Conservation (phyloP, 345 rosid species). For the Ceriops zippeliana region DNA sequence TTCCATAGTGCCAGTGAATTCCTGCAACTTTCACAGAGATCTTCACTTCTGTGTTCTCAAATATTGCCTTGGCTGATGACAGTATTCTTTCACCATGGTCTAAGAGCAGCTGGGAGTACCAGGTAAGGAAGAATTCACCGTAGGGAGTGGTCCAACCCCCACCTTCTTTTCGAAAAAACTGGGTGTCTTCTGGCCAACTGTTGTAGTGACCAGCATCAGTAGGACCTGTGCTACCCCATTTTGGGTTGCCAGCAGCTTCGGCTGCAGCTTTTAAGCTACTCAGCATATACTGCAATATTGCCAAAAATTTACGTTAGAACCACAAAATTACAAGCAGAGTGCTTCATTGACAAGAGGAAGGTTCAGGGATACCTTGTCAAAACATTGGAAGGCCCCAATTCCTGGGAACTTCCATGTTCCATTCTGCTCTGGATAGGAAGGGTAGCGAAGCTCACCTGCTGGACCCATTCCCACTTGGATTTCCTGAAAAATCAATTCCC, state of each 20-base stretch:
- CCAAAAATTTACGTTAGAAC: conserved; percentile 31
- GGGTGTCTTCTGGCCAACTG: conserved; percentile 96
- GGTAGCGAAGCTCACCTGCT: conserved; percentile 93
- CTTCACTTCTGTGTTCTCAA: conserved; percentile 46
- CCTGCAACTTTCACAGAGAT: conserved; percentile 90
- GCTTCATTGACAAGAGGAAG: background rate
- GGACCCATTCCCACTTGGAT: conserved; percentile 99
- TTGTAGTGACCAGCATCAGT: conserved; percentile 94
- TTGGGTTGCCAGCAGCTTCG: conserved; percentile 81
- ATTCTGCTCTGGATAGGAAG: conserved; percentile 80
- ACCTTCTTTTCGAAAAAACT: conserved; percentile 66
- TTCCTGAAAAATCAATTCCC: conserved; percentile 49
- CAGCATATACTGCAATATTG: conserved; percentile 61
- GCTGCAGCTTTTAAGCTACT: conserved; percentile 87
- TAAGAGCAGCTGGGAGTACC: conserved; percentile 86
- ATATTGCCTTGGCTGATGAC: conserved; percentile 57
- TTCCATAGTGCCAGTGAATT: conserved; percentile 98
- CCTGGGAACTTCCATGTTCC: conserved; percentile 97
- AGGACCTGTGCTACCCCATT: conserved; percentile 93
- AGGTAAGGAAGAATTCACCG: conserved; percentile 87
- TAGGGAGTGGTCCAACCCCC: conserved; percentile 83
- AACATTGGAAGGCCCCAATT: conserved; percentile 96
- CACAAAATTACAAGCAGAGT: conserved; percentile 7
- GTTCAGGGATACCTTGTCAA: conserved; percentile 57
- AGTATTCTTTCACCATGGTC: conserved; percentile 82